Base-by-base conservation (phyloP, 768 basidiomycete species). In the Cyathus striatus region DNA sequence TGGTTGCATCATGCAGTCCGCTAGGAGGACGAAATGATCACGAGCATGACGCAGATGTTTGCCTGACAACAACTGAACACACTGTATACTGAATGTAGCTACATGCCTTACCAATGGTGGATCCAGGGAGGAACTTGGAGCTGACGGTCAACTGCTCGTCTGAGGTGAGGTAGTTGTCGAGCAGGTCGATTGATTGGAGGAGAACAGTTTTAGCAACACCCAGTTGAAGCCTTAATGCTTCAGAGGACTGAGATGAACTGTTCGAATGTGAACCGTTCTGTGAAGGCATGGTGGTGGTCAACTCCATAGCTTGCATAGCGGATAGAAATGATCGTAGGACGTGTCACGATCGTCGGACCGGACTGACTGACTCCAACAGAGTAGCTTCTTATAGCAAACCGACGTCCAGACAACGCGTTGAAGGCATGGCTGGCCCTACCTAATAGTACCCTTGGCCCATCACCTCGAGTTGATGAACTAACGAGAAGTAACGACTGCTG, bases 31-130 rank as follows among this genome's bases (percentile, higher is more conserved):
- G 56, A 87, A 92, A 55, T 92, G 90, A 54, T 91, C 90, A 43
- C 84, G 73, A 18, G 86, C 87, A 69, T 92, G 90, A 27, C 90
- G 80, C 33, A 92, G 58, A 57, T 92, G 90, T 64, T 92, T 92
- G 38, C 89, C 89, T 90, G 49, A 16, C 14, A 16, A 14, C 36
- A 14, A 7, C 18, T 17, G 18, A 40, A 17, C 10, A 6, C 10
- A 35, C 24, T 34, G 30, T 18, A 27, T 39, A 42, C 26, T 42
- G 40, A 41, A 30, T 18, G 40, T 23, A 41, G 35, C 36, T 25
- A 43, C 26, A 42, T 25, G 24, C 52, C 59, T 45, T 60, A 88
- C 89, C 89, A 44, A 92, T 92, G 4, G 90, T 90, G 7, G 88
- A 90, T 13, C 90, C 90, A n/a, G 88, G 86, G 40, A 92, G 71